These are phyloP conservation scores for Podochytrium sp. DNA, from an alignment of 192 early-diverging fungal species.

Conservation along the genomic window DNA sequence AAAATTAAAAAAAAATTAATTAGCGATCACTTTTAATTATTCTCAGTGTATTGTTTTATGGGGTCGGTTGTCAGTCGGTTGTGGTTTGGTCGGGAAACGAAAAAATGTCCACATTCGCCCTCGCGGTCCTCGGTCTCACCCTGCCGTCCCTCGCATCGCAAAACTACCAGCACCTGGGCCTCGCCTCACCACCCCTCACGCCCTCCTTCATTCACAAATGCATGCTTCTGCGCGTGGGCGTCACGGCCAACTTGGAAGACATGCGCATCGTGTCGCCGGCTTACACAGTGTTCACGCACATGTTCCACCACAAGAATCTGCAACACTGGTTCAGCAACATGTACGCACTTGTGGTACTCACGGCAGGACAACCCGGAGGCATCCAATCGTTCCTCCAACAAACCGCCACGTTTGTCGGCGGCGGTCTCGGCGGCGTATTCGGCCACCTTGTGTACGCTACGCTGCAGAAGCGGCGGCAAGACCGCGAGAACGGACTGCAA, in stretches of 20 bases:
- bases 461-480: neutral
- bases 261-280: constrained; percentile 25
- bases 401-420: constrained; percentile 28
- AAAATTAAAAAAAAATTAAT: too few species aligned
- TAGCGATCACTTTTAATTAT: too few species aligned
- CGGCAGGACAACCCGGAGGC: neutral
- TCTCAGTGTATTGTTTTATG: too few species aligned
- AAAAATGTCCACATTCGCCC: constrained; percentile 3
- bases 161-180: constrained; percentile 18
- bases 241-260: constrained; percentile 17
- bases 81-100: too few species aligned
- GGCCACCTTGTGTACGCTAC: constrained; percentile 16
- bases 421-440: constrained; percentile 26
- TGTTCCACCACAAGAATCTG: constrained; percentile 40
- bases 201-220: constrained; percentile 8
- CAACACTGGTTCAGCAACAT: constrained; percentile 31
- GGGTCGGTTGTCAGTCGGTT: too few species aligned
- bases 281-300: constrained; percentile 36
- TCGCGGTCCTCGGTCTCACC: constrained; percentile 13
- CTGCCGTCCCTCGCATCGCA: constrained; percentile 32
- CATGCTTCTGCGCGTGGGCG: constrained; percentile 22
- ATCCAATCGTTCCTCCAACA: neutral
- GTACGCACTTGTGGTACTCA: constrained; percentile 20
- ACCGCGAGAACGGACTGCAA: neutral
- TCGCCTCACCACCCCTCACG: constrained; percentile 25